Percentiles rank a stretch among this genome's conserved stretches.
These are phyloP conservation scores for Jacaranda mimosifolia DNA, from an alignment of 257 asterid genomes.

Conservation along the genomic window DNA sequence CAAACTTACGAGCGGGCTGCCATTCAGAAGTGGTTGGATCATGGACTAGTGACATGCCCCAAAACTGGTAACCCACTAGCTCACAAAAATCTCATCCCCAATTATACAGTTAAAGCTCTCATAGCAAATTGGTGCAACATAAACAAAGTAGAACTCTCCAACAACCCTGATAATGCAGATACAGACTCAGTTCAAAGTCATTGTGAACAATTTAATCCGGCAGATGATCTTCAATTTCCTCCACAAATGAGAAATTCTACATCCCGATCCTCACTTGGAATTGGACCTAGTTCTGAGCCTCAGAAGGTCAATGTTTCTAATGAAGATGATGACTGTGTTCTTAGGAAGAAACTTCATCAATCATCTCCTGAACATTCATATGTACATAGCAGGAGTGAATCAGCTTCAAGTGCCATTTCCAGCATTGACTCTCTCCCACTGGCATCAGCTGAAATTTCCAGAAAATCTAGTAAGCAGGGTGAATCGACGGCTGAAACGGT, in stretches of 20 bases:
- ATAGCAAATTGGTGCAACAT: constrained; percentile 74
- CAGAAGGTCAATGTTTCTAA: constrained; percentile 31
- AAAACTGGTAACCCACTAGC: constrained; percentile 64
- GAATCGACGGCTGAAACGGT: constrained; percentile 50
- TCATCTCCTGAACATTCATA: constrained; percentile 80
- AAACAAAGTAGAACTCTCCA: constrained; percentile 53
- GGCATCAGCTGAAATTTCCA: constrained; percentile 57
- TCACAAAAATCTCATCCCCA: constrained; percentile 73
- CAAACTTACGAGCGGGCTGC: constrained; percentile 84
- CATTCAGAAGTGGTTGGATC: constrained; percentile 86
- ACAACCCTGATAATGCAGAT: constrained; percentile 35
- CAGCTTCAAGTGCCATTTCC: constrained; percentile 85
- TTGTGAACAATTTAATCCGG: constrained; percentile 33
- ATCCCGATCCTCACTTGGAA: constrained; percentile 45
- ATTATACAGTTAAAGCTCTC: constrained; percentile 81
- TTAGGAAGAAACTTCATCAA: constrained; percentile 52
- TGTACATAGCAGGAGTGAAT: constrained; percentile 91
- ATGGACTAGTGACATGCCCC: constrained; percentile 81
- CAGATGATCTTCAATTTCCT: constrained; percentile 41
- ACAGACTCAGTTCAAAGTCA: constrained; percentile 29
- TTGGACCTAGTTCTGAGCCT: constrained; percentile 39
- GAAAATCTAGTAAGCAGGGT: constrained; percentile 54
- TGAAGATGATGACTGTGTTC: constrained; percentile 47
- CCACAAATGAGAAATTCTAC: constrained; percentile 43
- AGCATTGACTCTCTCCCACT: constrained; percentile 71